phyloP scores from a whole-genome alignment of 257 asterid species.

The Primulina eburnea region DNA sequence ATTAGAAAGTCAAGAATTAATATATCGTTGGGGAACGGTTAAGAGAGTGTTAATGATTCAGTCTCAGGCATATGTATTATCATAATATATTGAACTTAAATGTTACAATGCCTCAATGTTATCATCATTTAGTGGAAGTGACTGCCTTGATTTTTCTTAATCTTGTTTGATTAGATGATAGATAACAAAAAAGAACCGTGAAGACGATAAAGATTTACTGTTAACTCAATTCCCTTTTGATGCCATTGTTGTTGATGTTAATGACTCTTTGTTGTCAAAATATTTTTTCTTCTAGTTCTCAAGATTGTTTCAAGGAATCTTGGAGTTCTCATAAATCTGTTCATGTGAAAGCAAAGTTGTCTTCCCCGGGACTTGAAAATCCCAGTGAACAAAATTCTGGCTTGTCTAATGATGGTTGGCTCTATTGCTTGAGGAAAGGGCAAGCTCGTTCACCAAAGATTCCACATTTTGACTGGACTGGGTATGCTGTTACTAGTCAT shows the following conservation, averaged over 20 bases:
- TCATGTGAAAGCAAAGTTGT: conserved; percentile 63
- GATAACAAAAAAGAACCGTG: neutral
- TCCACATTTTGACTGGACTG: conserved; percentile 94
- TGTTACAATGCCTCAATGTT: neutral
- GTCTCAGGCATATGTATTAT: neutral
- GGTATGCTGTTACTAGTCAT: conserved; percentile 39
- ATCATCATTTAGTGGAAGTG: conserved; percentile 4
- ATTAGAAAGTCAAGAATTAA: neutral
- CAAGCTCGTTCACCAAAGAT: conserved; percentile 65
- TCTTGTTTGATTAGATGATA: neutral
- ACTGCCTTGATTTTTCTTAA: neutral
- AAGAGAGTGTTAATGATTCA: neutral
- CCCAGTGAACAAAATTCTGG: conserved; percentile 40
- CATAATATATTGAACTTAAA: neutral
- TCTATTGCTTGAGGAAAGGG: conserved; percentile 88
- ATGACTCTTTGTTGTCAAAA: conserved; percentile 19
- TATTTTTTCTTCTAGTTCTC: conserved; percentile 49
- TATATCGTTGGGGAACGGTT: neutral
- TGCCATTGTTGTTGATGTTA: conserved; percentile 11
- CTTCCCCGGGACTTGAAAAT: conserved; percentile 45
- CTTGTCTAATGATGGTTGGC: conserved; percentile 63
- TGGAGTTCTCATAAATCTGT: conserved; percentile 93
- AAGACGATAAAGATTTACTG: neutral
- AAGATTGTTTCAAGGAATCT: conserved; percentile 94
- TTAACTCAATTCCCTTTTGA: neutral